Evolutionary conservation across 495 filamentous ascomycete species (phyloP), one percentile per base, ranked within the genome.

Genomic region (Penicillium argentinense): DNA sequence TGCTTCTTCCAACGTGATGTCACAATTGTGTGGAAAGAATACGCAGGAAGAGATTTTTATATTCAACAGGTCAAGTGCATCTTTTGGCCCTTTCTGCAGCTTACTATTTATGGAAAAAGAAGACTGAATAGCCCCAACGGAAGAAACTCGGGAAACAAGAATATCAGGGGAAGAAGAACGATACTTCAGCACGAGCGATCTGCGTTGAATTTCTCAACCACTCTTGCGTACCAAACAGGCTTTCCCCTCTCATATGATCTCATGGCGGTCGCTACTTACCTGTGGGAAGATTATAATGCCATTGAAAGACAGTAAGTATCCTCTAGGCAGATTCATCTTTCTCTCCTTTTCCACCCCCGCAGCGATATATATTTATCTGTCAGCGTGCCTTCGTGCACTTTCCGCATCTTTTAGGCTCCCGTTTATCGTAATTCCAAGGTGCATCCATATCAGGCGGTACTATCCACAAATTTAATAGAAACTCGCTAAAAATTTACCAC

Each of bases 381-480:
- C 47, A 23, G 25, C 40, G 29, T 44, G 17, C 13, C 13, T 51
- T 17, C 39, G 39, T 24, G 11, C 39, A 18, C 32, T 24, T 2
- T 27, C 19, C 22, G 26, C 11, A 5, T 49, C 38, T 16, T 34
- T 33, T 11, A 39, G 39, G 24, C 7, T 33, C 36, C 14, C 18
- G 27, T 9, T 39, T 36, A 41, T 40, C 34, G 38, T 48, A 47
- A 17, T 47, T 39, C 43, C 43, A 47, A 26, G 43, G 43, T 9
- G 25, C 43, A 39, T 47, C 43, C 43, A 47, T 47, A 37, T 33
- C 43, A 47, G 30, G 43, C 25, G 43, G 43, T 12, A 47, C 22
- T 12, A 48, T 12, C 3, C 34, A 48, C 21, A 48, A 12, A 23
- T 29, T 21, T 25, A 48, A 38, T 3, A 36, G 34, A 41, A 41